Evolutionary conservation across 768 basidiomycete genomes (phyloP), one percentile per base, ranked within the genome.

Genomic region (Exidia glandulosa): DNA sequence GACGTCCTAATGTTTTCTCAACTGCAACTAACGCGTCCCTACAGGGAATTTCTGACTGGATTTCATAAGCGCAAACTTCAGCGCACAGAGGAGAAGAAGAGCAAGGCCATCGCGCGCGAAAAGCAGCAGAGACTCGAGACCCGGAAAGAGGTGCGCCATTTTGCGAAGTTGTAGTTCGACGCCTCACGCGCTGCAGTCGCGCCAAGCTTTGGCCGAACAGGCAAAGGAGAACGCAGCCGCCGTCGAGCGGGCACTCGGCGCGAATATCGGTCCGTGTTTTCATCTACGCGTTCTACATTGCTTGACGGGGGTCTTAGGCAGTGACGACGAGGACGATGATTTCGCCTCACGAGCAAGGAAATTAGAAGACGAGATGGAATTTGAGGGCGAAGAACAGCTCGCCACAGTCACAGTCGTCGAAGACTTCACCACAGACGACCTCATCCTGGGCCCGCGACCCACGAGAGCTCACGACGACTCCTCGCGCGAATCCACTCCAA

Each of bases 381-480:
- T 84, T 63, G 86, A 89, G 65, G 86, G 87, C 64, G 90, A 92
- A 66, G 86, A 94, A 67, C 80, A 86, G 62, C 77, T 90, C 32
- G 90, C 94, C 50, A 91, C 88, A 19, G 93, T 96, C 50, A 94
- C 92, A 16, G 85, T 96, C 56, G 85, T 90, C 14, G 90, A 96
- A 69, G 91, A 96, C 69, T 90, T 95, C 70, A 90, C 94, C 69
- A 83, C 88, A 25, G 79, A 81, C 66, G 71, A 76, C 48, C 71
- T 85, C 68, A 76, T 81, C 32, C 79, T 83, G 63, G 83, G 77
- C 6, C 72, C 75, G 30, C 66, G 65, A 48, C 65, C 65, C 23
- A 66, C 67, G 59, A 61, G 62, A 3, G n/a, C 57, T 27, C 57
- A 19, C 30, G 25, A n/a, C n/a, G n/a, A n/a, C n/a, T n/a, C n/a